Base-by-base conservation (phyloP, 441 rosid species). In the Caryocar brasiliense region DNA sequence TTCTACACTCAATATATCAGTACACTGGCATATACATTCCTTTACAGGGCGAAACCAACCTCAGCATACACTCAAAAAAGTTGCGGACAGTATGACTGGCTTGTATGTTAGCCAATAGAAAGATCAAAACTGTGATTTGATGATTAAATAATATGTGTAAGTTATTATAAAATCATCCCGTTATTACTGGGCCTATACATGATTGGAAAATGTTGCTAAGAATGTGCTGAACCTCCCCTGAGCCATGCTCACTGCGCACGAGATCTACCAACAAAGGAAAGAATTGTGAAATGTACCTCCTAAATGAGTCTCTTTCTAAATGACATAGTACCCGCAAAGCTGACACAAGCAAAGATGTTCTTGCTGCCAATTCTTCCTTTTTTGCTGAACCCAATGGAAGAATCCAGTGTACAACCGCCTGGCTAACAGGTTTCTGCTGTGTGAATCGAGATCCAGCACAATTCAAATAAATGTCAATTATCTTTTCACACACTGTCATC, bases 181-280 rank as follows among this genome's bases (percentile, higher is more conserved):
- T 61, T 53, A 84, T 47, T 51, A 86, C 66, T 32, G 84, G 76
- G 44, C 81, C 89, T 73, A 86, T 82, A 77, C 95, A 84, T 51
- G 83, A 66, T 30, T 59, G 58, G 68, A 90, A 84, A 54, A 90
- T 67, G 57, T 72, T 65, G 62, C 89, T 71, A n/a, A 90, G 70
- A 52, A 79, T 70, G 30, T 13, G 56, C 64, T 80, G 92, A 47
- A 90, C 86, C 67, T 90, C 92, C 42, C 81, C 68, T 0, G 95
- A 80, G 75, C 83, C 62, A 69, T 90, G 98, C 81, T 86, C 98
- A 40, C 92, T 74, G 57, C 71, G 65, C 61, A 86, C 84, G 37
- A 90, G 89, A 50, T 86, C 87, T 42, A 86, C 85, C 82, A 90
- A 70, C 76, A 80, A 61, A 5, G 83, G 99, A 58, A 85, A 92